Base-by-base conservation (phyloP, 306 rosid genomes). In the Betula pendula region DNA sequence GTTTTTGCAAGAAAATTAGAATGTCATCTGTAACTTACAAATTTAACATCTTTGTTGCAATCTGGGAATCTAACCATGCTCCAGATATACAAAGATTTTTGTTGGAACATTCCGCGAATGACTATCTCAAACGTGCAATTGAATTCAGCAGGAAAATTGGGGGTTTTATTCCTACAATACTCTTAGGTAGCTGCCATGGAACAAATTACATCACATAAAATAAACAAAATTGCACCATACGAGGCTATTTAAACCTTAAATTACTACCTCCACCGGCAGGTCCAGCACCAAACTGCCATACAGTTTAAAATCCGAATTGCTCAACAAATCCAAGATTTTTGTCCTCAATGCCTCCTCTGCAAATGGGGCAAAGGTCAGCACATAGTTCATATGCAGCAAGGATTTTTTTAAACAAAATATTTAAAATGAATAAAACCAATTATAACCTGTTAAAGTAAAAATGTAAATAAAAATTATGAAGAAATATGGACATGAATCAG, bases 311-410 rank as follows among this genome's bases (percentile, higher is more conserved):
- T 16, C 44, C 29, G 8, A 66, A 10, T 19, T 66, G 70, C 70
- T 38, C 29, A 10, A 38, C 8, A 65, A 31, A 62, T 56, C 40
- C 68, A 62, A 62, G 17, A 19, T 19, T 65, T 66, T 19, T 5
- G 38, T 10, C 68, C 48, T 87, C 87, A 89, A 38, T 85, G 89
- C 77, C 76, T 83, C 72, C 88, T 89, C 91, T 89, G 91, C 89
- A 83, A 77, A 58, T 27, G 75, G 67, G 52, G 53, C 48, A 80
- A 75, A 43, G 31, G 83, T 79, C 74, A 78, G 68, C 43, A 14
- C 47, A 59, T 12, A 8, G 44, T 53, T 22, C 44, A 62, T 6
- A 33, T 24, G 63, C 33, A 56, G 33, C 33, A 10, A 27, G 14
- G 13, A 24, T 24, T 45, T 45, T 45, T 33, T 62, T 33, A n/a